Evolutionary conservation across 805 yeast genomes (phyloP), one percentile per base, ranked within the genome.

Genomic region (Pichia eremophila): DNA sequence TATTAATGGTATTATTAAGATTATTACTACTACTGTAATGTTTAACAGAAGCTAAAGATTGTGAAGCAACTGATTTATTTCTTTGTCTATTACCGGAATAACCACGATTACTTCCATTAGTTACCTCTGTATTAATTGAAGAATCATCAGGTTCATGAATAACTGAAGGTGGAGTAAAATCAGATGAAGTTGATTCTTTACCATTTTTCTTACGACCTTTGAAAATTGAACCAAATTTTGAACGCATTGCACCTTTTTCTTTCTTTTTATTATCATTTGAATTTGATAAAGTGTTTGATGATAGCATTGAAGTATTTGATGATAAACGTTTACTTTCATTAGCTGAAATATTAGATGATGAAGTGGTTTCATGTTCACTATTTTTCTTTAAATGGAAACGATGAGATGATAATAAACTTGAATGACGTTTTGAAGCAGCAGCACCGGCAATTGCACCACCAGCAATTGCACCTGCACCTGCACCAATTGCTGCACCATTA

Each of bases 191-290:
- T 15, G 48, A 40, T 41, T 69, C 68, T 51, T 71, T 70, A 57
- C 78, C 79, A 34, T 40, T 46, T 62, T 77, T 81, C 53, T 79
- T 75, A 41, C 84, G 81, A 38, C 63, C 58, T 45, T 61, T 60
- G 57, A 85, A 79, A 52, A 85, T 76, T 0, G 93, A 82, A 10
- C 95, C 95, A 48, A 85, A 83, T 57, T 70, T 79, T 7, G 89
- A 83, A 63, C 78, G 78, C 56, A 85, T 63, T 41, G 72, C 73
- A 41, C 63, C 38, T 45, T 57, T 59, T 53, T 70, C 64, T 22
- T 22, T 22, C 45, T 61, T 60, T 15, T 49, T 55, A 22, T 55
- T 50, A 29, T 43, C 34, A 34, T 45, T 42, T 6, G 32, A 14
- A 27, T 34, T 11, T 1, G 54, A 37, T 15, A 8, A 4, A 28